Evolutionary conservation across 169 alveolate genomes (phyloP).

Genomic region (Plasmodium yoelii): DNA sequence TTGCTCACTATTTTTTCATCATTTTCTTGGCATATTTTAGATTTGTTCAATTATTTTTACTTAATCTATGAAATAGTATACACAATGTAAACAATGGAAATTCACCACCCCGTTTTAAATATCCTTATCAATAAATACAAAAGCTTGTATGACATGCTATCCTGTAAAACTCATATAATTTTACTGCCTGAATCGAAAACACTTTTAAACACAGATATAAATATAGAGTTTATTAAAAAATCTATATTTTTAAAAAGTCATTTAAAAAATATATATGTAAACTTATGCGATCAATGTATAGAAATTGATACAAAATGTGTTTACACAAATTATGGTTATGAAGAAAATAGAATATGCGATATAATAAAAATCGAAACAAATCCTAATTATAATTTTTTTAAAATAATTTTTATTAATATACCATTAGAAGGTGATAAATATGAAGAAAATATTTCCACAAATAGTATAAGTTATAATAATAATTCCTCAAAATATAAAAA

Average conservation of each 20-base stretch:
- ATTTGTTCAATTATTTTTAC: too few species aligned
- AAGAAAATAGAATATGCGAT: conserved; percentile 62
- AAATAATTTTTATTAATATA: conserved; percentile 41
- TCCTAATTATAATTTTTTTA: conserved; percentile 60
- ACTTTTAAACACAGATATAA: conserved; percentile 35
- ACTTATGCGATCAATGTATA: conserved; percentile 53
- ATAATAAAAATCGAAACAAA: conserved; percentile 69
- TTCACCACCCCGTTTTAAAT: conserved; percentile 60
- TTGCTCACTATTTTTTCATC: too few species aligned
- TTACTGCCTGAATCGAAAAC: conserved; percentile 67
- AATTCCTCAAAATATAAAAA: conserved; percentile 18
- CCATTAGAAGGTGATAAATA: conserved; percentile 45
- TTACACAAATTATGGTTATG: conserved; percentile 63
- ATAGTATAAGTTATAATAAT: conserved; percentile 1
- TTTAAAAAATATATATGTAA: conserved; percentile 51
- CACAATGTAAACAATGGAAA: neutral
- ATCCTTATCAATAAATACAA: conserved; percentile 51
- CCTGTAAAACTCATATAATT: conserved; percentile 39
- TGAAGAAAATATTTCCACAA: conserved; percentile 4
- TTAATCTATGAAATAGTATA: too few species aligned
- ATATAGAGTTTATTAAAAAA: conserved; percentile 61
- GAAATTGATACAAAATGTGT: conserved; percentile 58
- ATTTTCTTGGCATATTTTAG: too few species aligned
- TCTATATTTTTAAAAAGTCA: conserved; percentile 61
- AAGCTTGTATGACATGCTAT: conserved; percentile 17